Base-by-base conservation (phyloP, 495 filamentous ascomycete species). In the Neurospora sp. region DNA sequence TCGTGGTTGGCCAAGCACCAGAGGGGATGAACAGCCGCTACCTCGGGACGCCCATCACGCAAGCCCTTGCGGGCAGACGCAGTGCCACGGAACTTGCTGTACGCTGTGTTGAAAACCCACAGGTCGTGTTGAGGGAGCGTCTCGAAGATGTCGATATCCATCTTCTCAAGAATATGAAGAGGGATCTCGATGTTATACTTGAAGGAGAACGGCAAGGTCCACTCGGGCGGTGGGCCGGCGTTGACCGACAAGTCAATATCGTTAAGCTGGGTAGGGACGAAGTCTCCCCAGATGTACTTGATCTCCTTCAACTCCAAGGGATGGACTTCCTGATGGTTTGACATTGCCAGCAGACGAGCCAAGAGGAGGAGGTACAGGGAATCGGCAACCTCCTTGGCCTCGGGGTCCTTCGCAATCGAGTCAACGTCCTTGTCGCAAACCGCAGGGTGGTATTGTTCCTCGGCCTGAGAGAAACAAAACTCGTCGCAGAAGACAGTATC, bases 91-190 rank as follows among this genome's bases (percentile, higher is more conserved):
- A 98, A 97, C 80, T 99, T 99, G 70, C 92, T 89, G 81, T 94
- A 96, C 7, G 97, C 86, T 0, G 94, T 97, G 80, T 98, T 97
- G 77, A 96, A 86, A 9, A 98, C 88, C 96, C 96, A 99, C n/a
- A 91, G 84, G 74, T 97, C 94, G 80, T 93, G 92, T 18, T 84
- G 78, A 0, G 80, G 81, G 39, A 91, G 84, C 3, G 86, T 84
- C 20, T 85, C 84, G 83, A 93, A 98, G 66, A 94, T 92, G 77
- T 97, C 90, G 12, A 97, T 85, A 71, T 93, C 92, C 92, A 98
- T 95, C 80, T 94, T 94, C 77, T 94, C 91, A 14, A 98, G 87
- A 18, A 98, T 85, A 74, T 97, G 92, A 35, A 94, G 88, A 0
- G 95, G 95, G 23, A 88, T 88, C 69, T 93, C 88, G 76, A 98